Evolutionary conservation across 192 early-diverging fungal genomes (phyloP), one percentile per base, ranked within the genome.

Genomic region (Backusella morwellensis): DNA sequence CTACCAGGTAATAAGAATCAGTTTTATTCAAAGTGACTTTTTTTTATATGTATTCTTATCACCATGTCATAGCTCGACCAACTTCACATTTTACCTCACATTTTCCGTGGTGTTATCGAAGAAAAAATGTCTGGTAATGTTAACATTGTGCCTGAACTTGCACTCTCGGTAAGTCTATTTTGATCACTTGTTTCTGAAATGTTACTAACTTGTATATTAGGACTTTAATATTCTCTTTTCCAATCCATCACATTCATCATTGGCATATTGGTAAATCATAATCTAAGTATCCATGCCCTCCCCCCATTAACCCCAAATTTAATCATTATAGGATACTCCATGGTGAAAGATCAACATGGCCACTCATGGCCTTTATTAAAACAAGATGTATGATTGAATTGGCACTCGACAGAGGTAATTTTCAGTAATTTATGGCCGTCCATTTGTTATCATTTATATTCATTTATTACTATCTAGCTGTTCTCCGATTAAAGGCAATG

Each of bases 291-390:
- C 1, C 9, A 40, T 40, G 9, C 0, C 38, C 8, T n/a, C n/a
- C n/a, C 11, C 1, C 38, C 11, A 40, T 3, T 40, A 40, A 40
- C 11, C 42, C 15, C 11, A 44, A 44, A 12, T 44, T 17, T 44
- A 44, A 9, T 11, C 0, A 17, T 17, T 14, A 44, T 56, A 92
- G 93, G 93, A 91, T 95, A 47, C 40, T 87, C 19, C 93, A 94
- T 73, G 94, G 94, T n/a, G 91, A 95, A 75, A 86, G 89, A 66
- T 88, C 92, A 3, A 92, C 93, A 0, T 95, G 94, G 94, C 94
- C 94, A 3, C 83, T 89, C 38, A 71, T 95, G 14, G 85, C 88
- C 6, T 80, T 95, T 76, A 92, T 94, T 72, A 84, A 82, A 32
- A 86, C 88, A 59, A 82, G 94, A n/a, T 88, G 88, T 29, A 86